phyloP scores from a whole-genome alignment of 495 filamentous ascomycete species.

The Echria macrotheca region DNA sequence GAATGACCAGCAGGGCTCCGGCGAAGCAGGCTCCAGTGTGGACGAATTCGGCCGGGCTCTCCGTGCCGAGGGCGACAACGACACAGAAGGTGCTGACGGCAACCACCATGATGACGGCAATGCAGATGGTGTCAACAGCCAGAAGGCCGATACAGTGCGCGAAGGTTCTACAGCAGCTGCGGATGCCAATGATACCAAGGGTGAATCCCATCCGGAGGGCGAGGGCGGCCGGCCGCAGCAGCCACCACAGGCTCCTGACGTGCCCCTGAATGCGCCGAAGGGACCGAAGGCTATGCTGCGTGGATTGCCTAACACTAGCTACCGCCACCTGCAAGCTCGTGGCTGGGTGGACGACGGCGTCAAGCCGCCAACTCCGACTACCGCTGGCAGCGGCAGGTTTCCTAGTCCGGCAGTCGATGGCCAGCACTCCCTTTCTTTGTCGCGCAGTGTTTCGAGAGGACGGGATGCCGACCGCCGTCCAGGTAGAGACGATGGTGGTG shows the following conservation, averaged over 20 bases:
- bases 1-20: constrained; percentile 12
- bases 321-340: constrained; percentile 46
- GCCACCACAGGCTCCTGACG: constrained; percentile 32
- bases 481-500: constrained; percentile 22
- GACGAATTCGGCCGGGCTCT: constrained; percentile 52
- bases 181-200: too few species aligned
- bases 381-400: constrained; percentile 24
- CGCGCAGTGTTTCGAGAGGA: constrained; percentile 21
- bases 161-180: constrained; percentile 6
- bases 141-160: constrained; percentile 4
- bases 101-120: constrained; percentile 23
- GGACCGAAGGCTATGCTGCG: constrained; percentile 91
- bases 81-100: constrained; percentile 4
- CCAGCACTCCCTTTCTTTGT: constrained; percentile 36
- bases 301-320: constrained; percentile 72
- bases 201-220: too few species aligned
- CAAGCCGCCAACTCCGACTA: constrained; percentile 30
- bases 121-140: constrained; percentile 15
- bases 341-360: constrained; percentile 39
- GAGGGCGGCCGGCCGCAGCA: too few species aligned
- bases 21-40: constrained; percentile 29
- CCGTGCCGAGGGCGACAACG: constrained; percentile 23
- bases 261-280: constrained; percentile 67
- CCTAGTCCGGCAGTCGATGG: constrained; percentile 30
- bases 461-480: constrained; percentile 18